Evolutionary conservation across 495 filamentous ascomycete species (phyloP).

Genomic region (Trichoderma virens): DNA sequence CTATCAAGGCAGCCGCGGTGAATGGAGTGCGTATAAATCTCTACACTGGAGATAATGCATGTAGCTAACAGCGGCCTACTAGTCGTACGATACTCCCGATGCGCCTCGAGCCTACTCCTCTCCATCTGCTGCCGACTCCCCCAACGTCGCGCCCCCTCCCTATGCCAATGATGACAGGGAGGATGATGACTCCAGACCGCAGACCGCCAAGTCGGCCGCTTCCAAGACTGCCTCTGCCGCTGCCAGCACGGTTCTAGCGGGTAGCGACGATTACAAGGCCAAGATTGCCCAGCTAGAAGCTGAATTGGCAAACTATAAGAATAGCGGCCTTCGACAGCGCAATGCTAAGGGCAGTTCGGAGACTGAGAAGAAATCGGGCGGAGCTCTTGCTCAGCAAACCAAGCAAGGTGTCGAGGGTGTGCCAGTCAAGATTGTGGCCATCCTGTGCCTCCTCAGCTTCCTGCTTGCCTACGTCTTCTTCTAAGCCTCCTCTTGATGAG

Average conservation of each 20-base stretch:
- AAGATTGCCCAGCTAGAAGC: conserved; percentile 71
- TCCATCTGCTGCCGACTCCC: conserved; percentile 17
- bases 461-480: conserved; percentile 93
- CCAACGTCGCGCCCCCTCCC: conserved; percentile 13
- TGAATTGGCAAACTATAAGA: conserved; percentile 60
- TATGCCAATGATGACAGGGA: conserved; percentile 25
- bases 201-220: conserved; percentile 28
- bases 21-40: conserved; percentile 24
- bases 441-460: conserved; percentile 81
- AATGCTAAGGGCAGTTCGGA: conserved; percentile 46
- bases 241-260: neutral
- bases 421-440: conserved; percentile 76
- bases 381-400: conserved; percentile 41
- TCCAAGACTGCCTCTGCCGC: conserved; percentile 31
- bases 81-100: conserved; percentile 10
- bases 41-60: neutral
- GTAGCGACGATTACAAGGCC: conserved; percentile 55
- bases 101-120: conserved; percentile 20
- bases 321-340: conserved; percentile 63
- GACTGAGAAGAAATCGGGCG: conserved; percentile 34
- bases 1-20: conserved; percentile 17
- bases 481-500: conserved; percentile 33
- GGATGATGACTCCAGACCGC: conserved; percentile 19
- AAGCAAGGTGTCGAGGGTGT: conserved; percentile 78
- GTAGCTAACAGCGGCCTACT: neutral